phyloP scores from a whole-genome alignment of 495 filamentous ascomycete genomes.

The Hypoxylon crocopeplum region DNA sequence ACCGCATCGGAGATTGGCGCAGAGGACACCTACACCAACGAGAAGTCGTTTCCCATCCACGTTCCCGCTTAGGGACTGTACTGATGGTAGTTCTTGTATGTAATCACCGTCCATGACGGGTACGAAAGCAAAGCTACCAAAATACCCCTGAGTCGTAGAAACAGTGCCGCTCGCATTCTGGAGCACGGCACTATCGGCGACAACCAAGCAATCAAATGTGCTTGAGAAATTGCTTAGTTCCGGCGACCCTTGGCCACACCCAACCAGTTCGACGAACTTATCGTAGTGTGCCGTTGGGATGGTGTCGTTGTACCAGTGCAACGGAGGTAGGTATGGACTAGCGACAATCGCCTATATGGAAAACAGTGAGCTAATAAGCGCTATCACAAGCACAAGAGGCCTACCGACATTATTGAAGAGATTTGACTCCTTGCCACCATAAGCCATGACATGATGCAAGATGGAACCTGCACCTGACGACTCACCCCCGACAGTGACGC shows the following conservation, averaged over 20 bases:
- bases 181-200: conserved; percentile 53
- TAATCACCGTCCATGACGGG: conserved; percentile 69
- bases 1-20: neutral
- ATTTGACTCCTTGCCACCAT: conserved; percentile 43
- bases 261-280: conserved; percentile 58
- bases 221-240: conserved; percentile 19
- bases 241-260: conserved; percentile 47
- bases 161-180: conserved; percentile 60
- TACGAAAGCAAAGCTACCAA: conserved; percentile 64
- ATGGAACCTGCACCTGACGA: conserved; percentile 72
- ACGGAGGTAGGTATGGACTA: conserved; percentile 28
- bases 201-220: conserved; percentile 41
- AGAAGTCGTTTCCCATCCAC: conserved; percentile 42
- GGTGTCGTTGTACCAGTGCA: conserved; percentile 52
- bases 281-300: conserved; percentile 60
- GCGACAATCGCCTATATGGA: conserved; percentile 19
- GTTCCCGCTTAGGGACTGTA: conserved; percentile 56
- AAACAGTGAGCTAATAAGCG: conserved; percentile 26
- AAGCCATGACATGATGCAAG: conserved; percentile 54
- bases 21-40: conserved; percentile 21
- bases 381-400: conserved; percentile 10
- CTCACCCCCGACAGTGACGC: conserved; percentile 75
- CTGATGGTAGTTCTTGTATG: conserved; percentile 59
- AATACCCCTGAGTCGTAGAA: conserved; percentile 38
- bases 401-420: conserved; percentile 58